Percentiles rank a stretch among this genome's conserved stretches.
Evolutionary conservation across 371 early-diverging fungal species (phyloP).

Genomic region (Mortierella sp.): DNA sequence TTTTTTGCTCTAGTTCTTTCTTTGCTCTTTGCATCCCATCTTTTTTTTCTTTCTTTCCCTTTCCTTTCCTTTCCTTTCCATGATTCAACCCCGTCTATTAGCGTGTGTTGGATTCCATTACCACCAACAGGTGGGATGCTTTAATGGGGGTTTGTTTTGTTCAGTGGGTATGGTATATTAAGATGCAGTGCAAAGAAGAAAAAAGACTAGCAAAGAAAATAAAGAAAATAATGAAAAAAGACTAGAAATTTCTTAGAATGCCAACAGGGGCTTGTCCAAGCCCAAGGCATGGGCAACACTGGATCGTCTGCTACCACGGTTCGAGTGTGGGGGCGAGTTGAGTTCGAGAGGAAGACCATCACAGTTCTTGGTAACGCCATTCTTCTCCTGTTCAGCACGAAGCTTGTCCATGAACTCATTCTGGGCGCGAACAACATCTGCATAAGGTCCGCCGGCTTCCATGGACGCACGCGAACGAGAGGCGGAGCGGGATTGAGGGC

Average conservation of each 20-base stretch:
- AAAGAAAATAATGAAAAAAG: neutral
- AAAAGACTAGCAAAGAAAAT: neutral
- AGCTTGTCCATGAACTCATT: conserved; percentile 32
- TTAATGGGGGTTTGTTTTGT: no score
- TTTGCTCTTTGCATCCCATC: no score
- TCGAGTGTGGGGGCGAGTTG: conserved; percentile 10
- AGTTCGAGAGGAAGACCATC: conserved; percentile 37
- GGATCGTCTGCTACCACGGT: conserved; percentile 22
- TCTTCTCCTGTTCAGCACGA: conserved; percentile 29
- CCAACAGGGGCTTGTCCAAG: conserved; percentile 40
- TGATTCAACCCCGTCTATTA: no score
- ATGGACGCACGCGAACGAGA: conserved; percentile 12
- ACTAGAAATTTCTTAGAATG: conserved; percentile 6
- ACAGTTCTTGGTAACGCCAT: conserved; percentile 17
- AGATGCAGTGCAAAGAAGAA: neutral
- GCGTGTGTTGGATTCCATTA: no score
- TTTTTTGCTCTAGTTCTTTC: no score
- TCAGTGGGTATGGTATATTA: no score
- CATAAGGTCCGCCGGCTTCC: conserved; percentile 20
- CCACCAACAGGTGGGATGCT: no score
- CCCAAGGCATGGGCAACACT: conserved; percentile 32
- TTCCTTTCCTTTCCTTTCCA: no score
- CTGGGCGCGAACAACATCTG: conserved; percentile 28
- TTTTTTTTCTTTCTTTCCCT: no score
- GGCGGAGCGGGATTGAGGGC: neutral